Base-by-base conservation (phyloP, 108 stramenopile species). In the Skeletonema potamos region DNA sequence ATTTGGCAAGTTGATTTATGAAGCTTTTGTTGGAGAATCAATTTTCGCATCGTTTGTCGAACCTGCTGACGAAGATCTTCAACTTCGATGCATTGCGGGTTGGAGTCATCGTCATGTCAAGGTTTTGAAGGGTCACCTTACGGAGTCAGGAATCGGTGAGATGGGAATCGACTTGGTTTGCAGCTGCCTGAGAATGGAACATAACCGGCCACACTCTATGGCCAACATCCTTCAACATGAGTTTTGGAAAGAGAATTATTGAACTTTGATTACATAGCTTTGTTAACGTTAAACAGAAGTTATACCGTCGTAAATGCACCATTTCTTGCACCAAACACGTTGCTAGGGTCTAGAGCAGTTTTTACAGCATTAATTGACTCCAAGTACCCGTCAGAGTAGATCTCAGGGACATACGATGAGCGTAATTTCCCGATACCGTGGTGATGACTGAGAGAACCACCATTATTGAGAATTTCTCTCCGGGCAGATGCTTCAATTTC, bases 401-500 rank as follows among this genome's bases (percentile, higher is more conserved):
- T 76, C n/a, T 76, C 68, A 27, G 51, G 17, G 43, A 87, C 69
- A 60, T 93, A 92, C 7, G 69, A 56, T 36, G 94, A 66, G 22
- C 93, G 88, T 7, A 88, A 54, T 80, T 98, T 98, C 43, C 97
- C 97, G 29, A 96, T 74, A 54, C 97, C 97, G 75, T 98, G 97
- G 70, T 98, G 97, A 70, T 98, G 97, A 60, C 93, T 95, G 6
- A 96, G 82, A 17, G 90, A 92, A 62, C 97, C 97, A 29, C 97
- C 97, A 27, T 82, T 79, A 20, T 70, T 51, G 20, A 98, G 73
- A 26, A 98, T 96, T 76, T 92, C 95, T 34, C 85, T 81, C 3
- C 96, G 83, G 1, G 97, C 96, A 18, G 88, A 90, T 9, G 73
- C 60, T 70, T 98, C 97, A 63, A 98, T 85, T 9, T 82, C 83